Evolutionary conservation across 768 basidiomycete genomes (phyloP).

Genomic region (Tephrocybe sp.): DNA sequence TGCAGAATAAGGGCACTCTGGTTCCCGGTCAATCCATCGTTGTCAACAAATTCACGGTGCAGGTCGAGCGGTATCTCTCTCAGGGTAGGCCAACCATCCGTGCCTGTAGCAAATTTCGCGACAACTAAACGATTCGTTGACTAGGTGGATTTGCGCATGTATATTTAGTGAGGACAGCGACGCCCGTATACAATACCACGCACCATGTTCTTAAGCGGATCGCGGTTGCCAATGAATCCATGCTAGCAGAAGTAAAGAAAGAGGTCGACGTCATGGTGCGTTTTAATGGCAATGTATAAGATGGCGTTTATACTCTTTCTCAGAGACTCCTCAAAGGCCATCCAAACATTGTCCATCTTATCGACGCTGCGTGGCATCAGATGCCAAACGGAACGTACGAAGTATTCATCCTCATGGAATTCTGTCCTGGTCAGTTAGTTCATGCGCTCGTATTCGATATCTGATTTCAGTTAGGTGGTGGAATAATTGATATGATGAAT

Average conservation of each 20-base stretch:
- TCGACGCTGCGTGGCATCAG: constrained; percentile 91
- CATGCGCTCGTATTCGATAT: constrained; percentile 7
- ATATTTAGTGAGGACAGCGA: constrained; percentile 87
- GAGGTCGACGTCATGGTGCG: constrained; percentile 99
- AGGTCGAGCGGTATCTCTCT: constrained; percentile 92
- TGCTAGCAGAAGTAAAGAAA: constrained; percentile 92
- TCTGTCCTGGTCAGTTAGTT: constrained; percentile 71
- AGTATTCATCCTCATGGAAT: constrained; percentile 99
- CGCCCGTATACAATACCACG: constrained; percentile 87
- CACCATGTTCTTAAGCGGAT: constrained; percentile 98
- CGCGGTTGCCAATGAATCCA: constrained; percentile 85
- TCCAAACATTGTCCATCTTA: constrained; percentile 93
- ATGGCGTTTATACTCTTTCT: constrained; percentile 28
- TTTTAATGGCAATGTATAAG: constrained; percentile 8
- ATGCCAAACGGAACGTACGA: constrained; percentile 85
- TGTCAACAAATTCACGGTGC: constrained; percentile 87
- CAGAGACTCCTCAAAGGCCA: constrained; percentile 91
- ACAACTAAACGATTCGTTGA: constrained; percentile 14
- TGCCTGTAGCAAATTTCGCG: constrained; percentile 7
- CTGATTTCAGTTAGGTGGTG: constrained; percentile 65
- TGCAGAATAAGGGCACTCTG: constrained; percentile 67
- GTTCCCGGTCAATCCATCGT: constrained; percentile 83
- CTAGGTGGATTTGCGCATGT: constrained; percentile 98
- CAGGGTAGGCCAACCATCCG: constrained; percentile 63
- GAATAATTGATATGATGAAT: constrained; percentile 99